A percentile compares a stretch with the other conserved stretches of the same genome.
Evolutionary conservation across 192 early-diverging fungal genomes (phyloP).

Genomic region (Coemansia asiatica): DNA sequence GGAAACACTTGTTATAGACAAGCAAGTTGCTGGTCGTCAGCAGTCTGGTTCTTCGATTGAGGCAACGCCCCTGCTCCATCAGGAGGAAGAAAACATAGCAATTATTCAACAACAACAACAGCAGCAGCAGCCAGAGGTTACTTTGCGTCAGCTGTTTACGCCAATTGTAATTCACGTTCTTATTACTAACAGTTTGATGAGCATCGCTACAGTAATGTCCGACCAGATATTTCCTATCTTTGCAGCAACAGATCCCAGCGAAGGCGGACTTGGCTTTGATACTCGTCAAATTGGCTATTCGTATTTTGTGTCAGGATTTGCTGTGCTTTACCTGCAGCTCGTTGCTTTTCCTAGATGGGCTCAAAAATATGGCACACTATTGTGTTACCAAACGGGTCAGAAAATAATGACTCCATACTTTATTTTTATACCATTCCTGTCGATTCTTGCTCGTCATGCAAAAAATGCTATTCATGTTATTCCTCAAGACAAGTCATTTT

Average conservation of each 20-base stretch:
- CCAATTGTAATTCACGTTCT: constrained; percentile 28
- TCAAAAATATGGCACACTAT: constrained; percentile 46
- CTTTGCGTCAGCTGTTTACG: constrained; percentile 29
- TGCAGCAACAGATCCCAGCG: constrained; percentile 30
- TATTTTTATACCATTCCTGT: constrained; percentile 17
- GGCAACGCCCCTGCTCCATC: background rate
- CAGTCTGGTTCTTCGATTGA: background rate
- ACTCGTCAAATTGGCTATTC: constrained; percentile 56
- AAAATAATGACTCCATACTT: constrained; percentile 16
- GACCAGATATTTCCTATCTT: constrained; percentile 49
- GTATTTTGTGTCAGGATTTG: constrained; percentile 41
- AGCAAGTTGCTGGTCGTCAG: background rate
- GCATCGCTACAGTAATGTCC: constrained; percentile 18
- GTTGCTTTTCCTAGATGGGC: constrained; percentile 49
- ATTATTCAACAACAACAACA: too few relatives aligned
- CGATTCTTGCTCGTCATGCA: constrained; percentile 12
- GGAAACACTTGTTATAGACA: constrained; percentile 55
- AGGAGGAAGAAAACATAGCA: background rate
- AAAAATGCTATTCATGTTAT: background rate
- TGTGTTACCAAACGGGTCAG: constrained; percentile 45
- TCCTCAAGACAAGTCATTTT: background rate
- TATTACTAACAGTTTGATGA: constrained; percentile 23
- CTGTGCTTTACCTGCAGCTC: constrained; percentile 56
- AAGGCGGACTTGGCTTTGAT: constrained; percentile 59
- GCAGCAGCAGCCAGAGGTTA: constrained; percentile 5